Conservation (phyloP, 2,329 filamentous ascomycete genomes). For the Orbilia brochopaga region DNA sequence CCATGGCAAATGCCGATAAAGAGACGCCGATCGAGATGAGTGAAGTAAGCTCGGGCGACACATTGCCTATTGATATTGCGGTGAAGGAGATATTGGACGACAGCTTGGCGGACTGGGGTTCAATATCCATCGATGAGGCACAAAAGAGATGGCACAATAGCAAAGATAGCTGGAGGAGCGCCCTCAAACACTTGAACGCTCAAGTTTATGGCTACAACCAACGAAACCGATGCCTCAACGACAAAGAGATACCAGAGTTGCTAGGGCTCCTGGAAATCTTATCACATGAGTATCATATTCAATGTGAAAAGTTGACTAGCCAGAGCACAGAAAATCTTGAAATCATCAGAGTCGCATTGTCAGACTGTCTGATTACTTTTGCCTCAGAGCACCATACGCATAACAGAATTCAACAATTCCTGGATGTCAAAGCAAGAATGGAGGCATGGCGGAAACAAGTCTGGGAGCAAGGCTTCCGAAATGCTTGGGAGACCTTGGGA, state of each 20-base stretch:
- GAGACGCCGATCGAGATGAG: too few relatives aligned
- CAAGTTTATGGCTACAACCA: neutral
- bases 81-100: neutral
- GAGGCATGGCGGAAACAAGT: neutral
- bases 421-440: neutral
- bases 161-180: slow-evolving; percentile 1
- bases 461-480: neutral
- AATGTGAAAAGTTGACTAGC: neutral
- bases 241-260: slow-evolving; percentile 10
- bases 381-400: neutral
- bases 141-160: slow-evolving; percentile 1
- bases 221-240: neutral
- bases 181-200: slow-evolving; percentile 11
- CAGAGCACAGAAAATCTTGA: neutral
- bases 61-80: neutral
- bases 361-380: slow-evolving; percentile 8
- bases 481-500: neutral
- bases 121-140: neutral
- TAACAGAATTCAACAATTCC: neutral
- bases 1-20: neutral
- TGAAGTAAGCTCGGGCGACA: neutral
- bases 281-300: slow-evolving; percentile 9
- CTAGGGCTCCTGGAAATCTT: slow-evolving; percentile 10
- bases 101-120: neutral
- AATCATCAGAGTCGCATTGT: neutral